A percentile compares a stretch with the other conserved stretches of the same genome.
These are phyloP conservation scores for Lyophyllum shimeji DNA, from an alignment of 768 basidiomycete species.

Conservation along the genomic window DNA sequence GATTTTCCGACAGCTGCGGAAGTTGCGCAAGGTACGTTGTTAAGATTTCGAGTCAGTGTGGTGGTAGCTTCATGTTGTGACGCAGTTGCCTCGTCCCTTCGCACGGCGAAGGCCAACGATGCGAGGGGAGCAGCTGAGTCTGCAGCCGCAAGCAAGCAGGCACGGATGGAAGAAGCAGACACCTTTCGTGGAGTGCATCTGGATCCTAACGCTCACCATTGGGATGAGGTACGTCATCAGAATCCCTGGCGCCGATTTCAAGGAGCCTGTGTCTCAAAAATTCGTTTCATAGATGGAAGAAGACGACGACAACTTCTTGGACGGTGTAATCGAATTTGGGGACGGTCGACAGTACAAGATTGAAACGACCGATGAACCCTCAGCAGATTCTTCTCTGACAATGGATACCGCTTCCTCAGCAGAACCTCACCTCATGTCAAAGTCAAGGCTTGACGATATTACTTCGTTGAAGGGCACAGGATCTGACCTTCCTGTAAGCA, in stretches of 20 bases:
- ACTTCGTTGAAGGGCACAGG: slow-evolving; percentile 20
- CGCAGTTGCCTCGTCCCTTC: slow-evolving; percentile 30
- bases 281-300: slow-evolving; percentile 69
- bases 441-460: slow-evolving; percentile 20
- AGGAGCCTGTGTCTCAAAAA: neutral
- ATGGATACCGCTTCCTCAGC: slow-evolving; percentile 23
- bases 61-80: slow-evolving; percentile 6
- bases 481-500: slow-evolving; percentile 55
- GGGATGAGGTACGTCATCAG: slow-evolving; percentile 83
- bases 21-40: slow-evolving; percentile 76
- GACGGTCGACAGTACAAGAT: slow-evolving; percentile 93
- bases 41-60: neutral
- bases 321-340: slow-evolving; percentile 91
- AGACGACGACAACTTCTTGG: slow-evolving; percentile 89
- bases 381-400: slow-evolving; percentile 27
- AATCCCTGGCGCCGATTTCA: neutral
- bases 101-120: slow-evolving; percentile 36
- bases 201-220: slow-evolving; percentile 92
- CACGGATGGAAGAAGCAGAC: slow-evolving; percentile 80
- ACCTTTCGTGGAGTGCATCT: slow-evolving; percentile 93
- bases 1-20: slow-evolving; percentile 99
- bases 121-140: slow-evolving; percentile 50
- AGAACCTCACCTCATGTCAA: slow-evolving; percentile 14
- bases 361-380: slow-evolving; percentile 41
- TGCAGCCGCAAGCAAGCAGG: slow-evolving; percentile 55